Conservation (phyloP, 2,329 filamentous ascomycete genomes). For the Epichloe baconii region DNA sequence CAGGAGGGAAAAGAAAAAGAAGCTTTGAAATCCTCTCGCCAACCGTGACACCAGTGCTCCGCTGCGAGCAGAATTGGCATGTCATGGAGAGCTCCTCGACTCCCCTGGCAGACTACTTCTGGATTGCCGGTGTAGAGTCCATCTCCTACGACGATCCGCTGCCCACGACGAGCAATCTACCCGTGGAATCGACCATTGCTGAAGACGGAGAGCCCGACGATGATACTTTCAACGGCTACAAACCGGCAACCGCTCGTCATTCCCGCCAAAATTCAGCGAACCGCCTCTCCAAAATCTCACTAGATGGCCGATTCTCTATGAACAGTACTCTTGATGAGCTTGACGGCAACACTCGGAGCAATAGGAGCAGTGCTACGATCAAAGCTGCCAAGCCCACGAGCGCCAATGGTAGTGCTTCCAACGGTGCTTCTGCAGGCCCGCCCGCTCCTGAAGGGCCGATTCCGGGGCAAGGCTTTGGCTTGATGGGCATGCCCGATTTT, state of each 20-base stretch:
- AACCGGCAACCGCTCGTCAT: conserved; percentile 32
- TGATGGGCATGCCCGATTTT: conserved; percentile 44
- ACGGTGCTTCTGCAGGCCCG: conserved; percentile 15
- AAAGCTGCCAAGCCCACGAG: conserved; percentile 26
- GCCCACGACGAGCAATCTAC: conserved; percentile 15
- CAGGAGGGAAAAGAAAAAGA: neutral
- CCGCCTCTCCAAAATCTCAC: conserved; percentile 41
- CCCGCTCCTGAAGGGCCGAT: neutral
- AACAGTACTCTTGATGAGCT: conserved; percentile 42
- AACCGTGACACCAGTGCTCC: neutral
- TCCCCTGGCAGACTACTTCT: conserved; percentile 63
- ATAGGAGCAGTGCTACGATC: conserved; percentile 54
- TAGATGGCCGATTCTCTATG: conserved; percentile 38
- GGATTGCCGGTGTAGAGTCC: conserved; percentile 60
- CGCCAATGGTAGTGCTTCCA: conserved; percentile 12
- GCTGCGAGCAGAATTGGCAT: conserved; percentile 22
- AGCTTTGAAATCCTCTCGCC: neutral
- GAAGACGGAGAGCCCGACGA: conserved; percentile 48
- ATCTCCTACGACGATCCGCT: conserved; percentile 48
- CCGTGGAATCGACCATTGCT: conserved; percentile 45
- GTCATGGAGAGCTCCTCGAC: conserved; percentile 49
- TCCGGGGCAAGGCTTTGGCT: neutral
- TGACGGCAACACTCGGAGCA: conserved; percentile 46
- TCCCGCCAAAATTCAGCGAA: conserved; percentile 49
- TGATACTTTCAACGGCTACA: conserved; percentile 18